phyloP scores from a whole-genome alignment of 495 filamentous ascomycete genomes.

The Bombardia bombarda region DNA sequence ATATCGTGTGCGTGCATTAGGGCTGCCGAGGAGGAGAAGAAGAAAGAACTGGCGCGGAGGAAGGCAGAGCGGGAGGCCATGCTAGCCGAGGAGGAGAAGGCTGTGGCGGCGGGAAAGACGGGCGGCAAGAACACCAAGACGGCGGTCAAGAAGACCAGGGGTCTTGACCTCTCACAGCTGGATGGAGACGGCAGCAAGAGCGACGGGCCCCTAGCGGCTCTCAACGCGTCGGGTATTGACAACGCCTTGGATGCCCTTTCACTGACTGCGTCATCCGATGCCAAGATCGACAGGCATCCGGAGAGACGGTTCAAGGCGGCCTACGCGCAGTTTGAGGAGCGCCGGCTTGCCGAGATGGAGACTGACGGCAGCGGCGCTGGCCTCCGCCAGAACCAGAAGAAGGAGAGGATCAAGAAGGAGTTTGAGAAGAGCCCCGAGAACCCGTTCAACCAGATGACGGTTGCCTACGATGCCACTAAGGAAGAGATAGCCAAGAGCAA shows the following conservation, averaged over 20 bases:
- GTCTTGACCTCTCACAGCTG: conserved; percentile 64
- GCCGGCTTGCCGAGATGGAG: conserved; percentile 78
- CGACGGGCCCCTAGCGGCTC: conserved; percentile 36
- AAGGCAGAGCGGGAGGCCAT: conserved; percentile 82
- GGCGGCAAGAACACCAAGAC: conserved; percentile 50
- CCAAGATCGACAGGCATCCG: conserved; percentile 78
- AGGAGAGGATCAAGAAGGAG: conserved; percentile 74
- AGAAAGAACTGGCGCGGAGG: conserved; percentile 74
- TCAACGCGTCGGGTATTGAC: conserved; percentile 82
- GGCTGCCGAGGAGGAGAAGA: conserved; percentile 78
- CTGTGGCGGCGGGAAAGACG: conserved; percentile 51
- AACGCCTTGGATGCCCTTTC: conserved; percentile 80
- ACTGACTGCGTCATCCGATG: conserved; percentile 42
- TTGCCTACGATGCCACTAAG: conserved; percentile 63
- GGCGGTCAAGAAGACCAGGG: conserved; percentile 60
- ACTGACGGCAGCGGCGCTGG: conserved; percentile 62
- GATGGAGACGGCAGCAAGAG: conserved; percentile 39
- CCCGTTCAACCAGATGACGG: conserved; percentile 78
- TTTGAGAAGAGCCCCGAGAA: conserved; percentile 89
- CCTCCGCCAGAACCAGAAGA: conserved; percentile 69
- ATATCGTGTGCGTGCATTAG: conserved; percentile 30
- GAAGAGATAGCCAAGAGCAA: conserved; percentile 65
- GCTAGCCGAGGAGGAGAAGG: conserved; percentile 78
- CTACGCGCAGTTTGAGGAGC: conserved; percentile 76
- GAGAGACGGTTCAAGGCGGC: conserved; percentile 82